Conservation (phyloP, 345 rosid species). For the Syzygium oleosum region DNA sequence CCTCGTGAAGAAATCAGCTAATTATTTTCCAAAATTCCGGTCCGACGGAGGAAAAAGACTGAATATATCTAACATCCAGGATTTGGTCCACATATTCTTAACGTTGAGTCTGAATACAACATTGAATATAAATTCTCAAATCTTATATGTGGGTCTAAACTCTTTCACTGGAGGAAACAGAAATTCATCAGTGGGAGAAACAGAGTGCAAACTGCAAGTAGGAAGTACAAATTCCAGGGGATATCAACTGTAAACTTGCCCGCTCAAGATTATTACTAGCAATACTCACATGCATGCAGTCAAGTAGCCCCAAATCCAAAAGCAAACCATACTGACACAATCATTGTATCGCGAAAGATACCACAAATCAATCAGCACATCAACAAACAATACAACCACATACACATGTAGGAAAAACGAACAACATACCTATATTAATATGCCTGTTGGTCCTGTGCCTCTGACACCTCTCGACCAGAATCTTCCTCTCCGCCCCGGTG, state of each 20-base stretch:
- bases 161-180: neutral
- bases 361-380: neutral
- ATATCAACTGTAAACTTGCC: too few relatives aligned
- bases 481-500: constrained; percentile 69
- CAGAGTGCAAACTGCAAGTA: neutral
- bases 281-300: neutral
- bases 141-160: neutral
- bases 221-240: neutral
- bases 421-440: constrained; percentile 49
- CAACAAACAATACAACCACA: neutral
- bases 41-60: neutral
- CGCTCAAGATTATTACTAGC: too few relatives aligned
- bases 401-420: neutral
- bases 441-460: constrained; percentile 63
- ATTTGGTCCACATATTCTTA: neutral
- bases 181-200: neutral
- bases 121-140: neutral
- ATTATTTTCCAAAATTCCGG: neutral
- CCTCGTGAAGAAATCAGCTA: neutral
- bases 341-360: neutral
- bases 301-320: neutral
- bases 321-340: neutral
- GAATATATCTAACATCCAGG: neutral
- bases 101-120: neutral
- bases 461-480: constrained; percentile 60